A percentile compares a stretch with the other conserved stretches of the same genome.
phyloP scores from a whole-genome alignment of 305 asterid genomes.

The Fraxinus nigra region DNA sequence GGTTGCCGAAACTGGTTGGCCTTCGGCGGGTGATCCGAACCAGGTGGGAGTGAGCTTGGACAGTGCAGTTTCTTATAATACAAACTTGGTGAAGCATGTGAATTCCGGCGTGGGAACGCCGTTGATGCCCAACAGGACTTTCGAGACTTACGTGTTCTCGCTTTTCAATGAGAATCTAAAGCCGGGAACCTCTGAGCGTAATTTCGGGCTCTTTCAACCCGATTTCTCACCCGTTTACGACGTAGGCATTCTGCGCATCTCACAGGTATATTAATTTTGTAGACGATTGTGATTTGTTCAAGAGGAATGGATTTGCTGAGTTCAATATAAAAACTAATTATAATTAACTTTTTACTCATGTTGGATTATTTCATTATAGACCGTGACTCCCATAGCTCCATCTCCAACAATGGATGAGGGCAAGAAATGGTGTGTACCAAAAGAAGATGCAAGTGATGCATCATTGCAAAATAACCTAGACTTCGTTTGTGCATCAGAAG shows the following conservation, averaged over 20 bases:
- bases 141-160: constrained; percentile 45
- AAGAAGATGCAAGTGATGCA: constrained; percentile 27
- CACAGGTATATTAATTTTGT: constrained; percentile 27
- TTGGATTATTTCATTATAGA: constrained; percentile 1
- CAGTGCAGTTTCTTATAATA: constrained; percentile 39
- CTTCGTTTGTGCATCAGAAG: constrained; percentile 38
- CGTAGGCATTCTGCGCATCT: constrained; percentile 35
- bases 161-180: constrained; percentile 51
- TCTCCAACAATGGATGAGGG: not conserved
- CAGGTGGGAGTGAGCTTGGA: constrained; percentile 36
- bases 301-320: not conserved
- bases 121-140: constrained; percentile 50
- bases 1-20: constrained; percentile 69
- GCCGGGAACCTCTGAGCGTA: constrained; percentile 37
- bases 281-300: not conserved
- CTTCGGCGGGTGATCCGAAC: constrained; percentile 52
- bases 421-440: constrained; percentile 41
- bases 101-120: constrained; percentile 51
- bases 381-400: constrained; percentile 16
- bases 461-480: constrained; percentile 48
- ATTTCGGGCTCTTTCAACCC: constrained; percentile 52
- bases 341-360: not conserved
- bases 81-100: constrained; percentile 40
- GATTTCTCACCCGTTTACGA: constrained; percentile 54
- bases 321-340: not conserved